Evolutionary conservation across 2,329 filamentous ascomycete genomes (phyloP).

Genomic region (Colletotrichum theobromicola): DNA sequence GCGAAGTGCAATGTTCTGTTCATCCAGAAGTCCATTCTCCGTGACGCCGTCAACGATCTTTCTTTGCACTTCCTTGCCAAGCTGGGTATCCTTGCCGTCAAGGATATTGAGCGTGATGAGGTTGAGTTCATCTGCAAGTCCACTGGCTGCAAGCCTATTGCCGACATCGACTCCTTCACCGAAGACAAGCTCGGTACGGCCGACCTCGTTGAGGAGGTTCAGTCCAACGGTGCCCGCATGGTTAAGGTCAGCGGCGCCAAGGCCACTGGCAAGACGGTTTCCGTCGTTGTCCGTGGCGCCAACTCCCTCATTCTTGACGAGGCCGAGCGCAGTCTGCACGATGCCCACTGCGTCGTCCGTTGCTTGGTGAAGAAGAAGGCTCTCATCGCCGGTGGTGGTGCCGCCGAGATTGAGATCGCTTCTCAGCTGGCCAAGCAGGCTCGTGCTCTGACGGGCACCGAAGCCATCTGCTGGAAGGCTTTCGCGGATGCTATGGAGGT

Average conservation of each 20-base stretch:
- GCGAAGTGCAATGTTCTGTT: slow-evolving; percentile 98
- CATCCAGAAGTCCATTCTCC: slow-evolving; percentile 97
- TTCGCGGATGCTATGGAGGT: slow-evolving; percentile 98
- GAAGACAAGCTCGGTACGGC: slow-evolving; percentile 97
- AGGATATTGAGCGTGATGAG: slow-evolving; percentile 98
- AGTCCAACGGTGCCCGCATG: slow-evolving; percentile 86
- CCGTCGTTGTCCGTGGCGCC: slow-evolving; percentile 91
- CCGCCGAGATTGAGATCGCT: slow-evolving; percentile 95
- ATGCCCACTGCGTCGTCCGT: slow-evolving; percentile 95
- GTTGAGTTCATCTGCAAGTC: slow-evolving; percentile 99
- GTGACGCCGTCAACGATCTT: slow-evolving; percentile 96
- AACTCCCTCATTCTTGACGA: slow-evolving; percentile 96
- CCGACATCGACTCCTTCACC: slow-evolving; percentile 97
- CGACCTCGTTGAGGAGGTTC: slow-evolving; percentile 91
- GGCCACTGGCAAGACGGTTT: slow-evolving; percentile 84
- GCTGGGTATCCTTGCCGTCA: slow-evolving; percentile 92
- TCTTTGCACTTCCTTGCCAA: slow-evolving; percentile 97
- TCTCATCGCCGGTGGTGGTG: slow-evolving; percentile 95
- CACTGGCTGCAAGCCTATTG: slow-evolving; percentile 97
- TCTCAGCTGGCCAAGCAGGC: slow-evolving; percentile 83
- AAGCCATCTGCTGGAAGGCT: slow-evolving; percentile 98
- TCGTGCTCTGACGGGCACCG: slow-evolving; percentile 84
- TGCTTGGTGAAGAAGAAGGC: slow-evolving; percentile 99
- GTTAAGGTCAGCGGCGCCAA: slow-evolving; percentile 95
- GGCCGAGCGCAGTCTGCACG: slow-evolving; percentile 94